Evolutionary conservation across 1,139 yeast genomes (phyloP), one percentile per base, ranked within the genome.

Genomic region (Protomyces gravidus): DNA sequence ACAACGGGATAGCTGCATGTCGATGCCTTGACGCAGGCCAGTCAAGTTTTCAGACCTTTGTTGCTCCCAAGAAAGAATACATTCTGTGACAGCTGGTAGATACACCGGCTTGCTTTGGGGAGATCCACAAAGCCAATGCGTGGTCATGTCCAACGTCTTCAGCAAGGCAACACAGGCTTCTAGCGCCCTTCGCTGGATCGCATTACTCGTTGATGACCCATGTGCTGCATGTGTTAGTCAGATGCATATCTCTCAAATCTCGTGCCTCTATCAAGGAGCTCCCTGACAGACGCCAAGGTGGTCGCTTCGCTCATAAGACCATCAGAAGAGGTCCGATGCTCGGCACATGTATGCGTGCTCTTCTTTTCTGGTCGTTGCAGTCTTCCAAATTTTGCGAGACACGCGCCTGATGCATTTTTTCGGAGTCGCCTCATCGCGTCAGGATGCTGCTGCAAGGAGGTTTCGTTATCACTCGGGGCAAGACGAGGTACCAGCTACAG

Each of bases 21-120:
- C 61, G 9, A 65, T 50, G 3, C 66, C 60, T 3, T 27, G n/a
- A 36, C 63, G 57, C 6, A 66, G 56, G 68, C 67, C 66, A 9
- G 30, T 55, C 6, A 63, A 61, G 9, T 65, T 66, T 6, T 61
- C 63, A 9, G 23, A n/a, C 9, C 11, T 15, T n/a, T 36, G 23
- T 3, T 4, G 5, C 17, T 36, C 23, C 42, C 42, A 36, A 15
- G 17, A 17, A 17, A 36, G 21, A 36, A 15, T 19, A 36, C 42
- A 36, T 17, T 36, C 42, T 5, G 9, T 17, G 1, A 36, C 23
- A 11, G 42, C 19, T 3, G 19, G 21, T 5, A 36, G 21, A 3
- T 9, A 36, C 13, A 36, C 21, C 6, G 19, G 2, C 23, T 36
- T 36, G 3, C 17, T 23, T 5, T 36, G 5, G 11, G 42, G 19